Conservation (phyloP, 2,329 filamentous ascomycete species). For the Penicillium freii region DNA sequence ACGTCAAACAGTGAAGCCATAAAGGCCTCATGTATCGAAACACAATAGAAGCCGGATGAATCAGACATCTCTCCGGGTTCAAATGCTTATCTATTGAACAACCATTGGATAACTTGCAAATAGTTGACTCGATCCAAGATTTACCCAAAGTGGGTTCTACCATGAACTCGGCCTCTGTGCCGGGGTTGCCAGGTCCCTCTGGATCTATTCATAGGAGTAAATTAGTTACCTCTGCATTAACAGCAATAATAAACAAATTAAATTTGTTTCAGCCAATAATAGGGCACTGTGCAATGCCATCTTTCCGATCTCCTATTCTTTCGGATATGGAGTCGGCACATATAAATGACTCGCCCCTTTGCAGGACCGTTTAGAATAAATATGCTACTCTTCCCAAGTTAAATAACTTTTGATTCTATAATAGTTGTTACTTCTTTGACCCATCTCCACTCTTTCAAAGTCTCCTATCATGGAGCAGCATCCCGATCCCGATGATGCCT, state of each 20-base stretch:
- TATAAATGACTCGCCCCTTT: conserved; percentile 2
- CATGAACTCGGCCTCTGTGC: conserved; percentile 8
- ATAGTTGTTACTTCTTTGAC: neutral
- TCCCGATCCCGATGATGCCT: conserved; percentile 5
- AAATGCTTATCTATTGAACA: neutral
- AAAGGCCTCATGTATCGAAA: neutral
- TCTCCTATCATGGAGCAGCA: conserved; percentile 12
- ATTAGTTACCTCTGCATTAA: neutral
- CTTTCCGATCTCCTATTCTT: neutral
- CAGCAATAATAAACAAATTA: neutral
- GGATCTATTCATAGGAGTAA: conserved; percentile 1
- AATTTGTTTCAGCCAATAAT: neutral
- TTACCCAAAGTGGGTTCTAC: neutral
- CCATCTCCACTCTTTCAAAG: conserved; percentile 5
- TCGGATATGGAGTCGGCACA: conserved; percentile 6
- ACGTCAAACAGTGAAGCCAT: neutral
- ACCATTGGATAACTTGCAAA: neutral
- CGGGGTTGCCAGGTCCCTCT: neutral
- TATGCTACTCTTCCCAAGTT: neutral
- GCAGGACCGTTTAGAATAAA: neutral
- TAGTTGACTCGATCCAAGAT: neutral
- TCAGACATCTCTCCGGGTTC: neutral
- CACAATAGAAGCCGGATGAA: neutral
- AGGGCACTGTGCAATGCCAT: neutral
- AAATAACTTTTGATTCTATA: neutral